Base-by-base conservation (phyloP, 805 yeast species). In the Candida chilensis region DNA sequence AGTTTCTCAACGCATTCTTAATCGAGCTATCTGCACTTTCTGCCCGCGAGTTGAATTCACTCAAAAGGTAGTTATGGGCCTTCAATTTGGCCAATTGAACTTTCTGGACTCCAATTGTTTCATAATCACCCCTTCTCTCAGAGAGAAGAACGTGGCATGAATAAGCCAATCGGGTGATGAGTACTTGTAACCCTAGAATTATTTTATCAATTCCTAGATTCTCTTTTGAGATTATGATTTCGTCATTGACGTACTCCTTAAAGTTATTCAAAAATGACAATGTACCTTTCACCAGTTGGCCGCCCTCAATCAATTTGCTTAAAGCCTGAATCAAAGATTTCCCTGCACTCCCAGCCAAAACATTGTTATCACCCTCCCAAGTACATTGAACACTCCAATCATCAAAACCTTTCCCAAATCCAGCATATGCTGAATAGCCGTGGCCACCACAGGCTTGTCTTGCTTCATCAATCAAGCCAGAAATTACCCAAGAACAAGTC, bases 301-400 rank as follows among this genome's bases (percentile, higher is more conserved):
- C 57, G 29, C 48, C 41, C 19, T 45, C 37, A 19, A 56, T 30
- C 19, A 56, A 51, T 17, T 44, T 51, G 27, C 39, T 43, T 18
- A 56, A 48, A 32, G 47, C 40, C 44, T 53, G 57, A 32, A 58
- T 44, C 24, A 63, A 44, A 27, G 65, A 54, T 37, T 60, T 52
- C 44, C 69, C 67, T 32, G 54, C 59, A 31, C 57, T 48, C 47
- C 60, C 45, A 27, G 57, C 63, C 42, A 63, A 52, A 26, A 63
- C 67, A 39, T 54, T 63, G 50, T 63, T 63, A 42, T 63, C 69
- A 46, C 69, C 69, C 47, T 63, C 69, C 69, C 69, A 63, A 18
- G 69, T 63, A 47, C 67, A 59, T 47, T 60, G 67, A 25, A 63
- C 68, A 24, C 56, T 67, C 67, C 67, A 63, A 34, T 63, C 69